Percentiles rank a stretch among this genome's conserved stretches.
These are phyloP conservation scores for Phytophthora syringae DNA, from an alignment of 352 stramenopile genomes.

Conservation along the genomic window DNA sequence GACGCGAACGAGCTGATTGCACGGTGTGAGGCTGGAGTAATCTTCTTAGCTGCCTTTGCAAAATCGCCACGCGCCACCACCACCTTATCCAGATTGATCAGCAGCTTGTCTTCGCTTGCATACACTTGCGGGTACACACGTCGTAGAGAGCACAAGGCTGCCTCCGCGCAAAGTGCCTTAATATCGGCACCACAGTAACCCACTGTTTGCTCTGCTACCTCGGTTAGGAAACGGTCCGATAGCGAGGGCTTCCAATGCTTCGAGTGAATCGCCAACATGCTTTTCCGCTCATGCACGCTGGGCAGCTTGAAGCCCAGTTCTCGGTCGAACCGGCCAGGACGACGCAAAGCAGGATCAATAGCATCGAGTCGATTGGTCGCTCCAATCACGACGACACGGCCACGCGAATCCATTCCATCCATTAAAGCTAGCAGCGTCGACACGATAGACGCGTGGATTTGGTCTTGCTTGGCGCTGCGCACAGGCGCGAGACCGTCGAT, in stretches of 20 bases:
- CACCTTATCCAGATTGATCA: conserved; percentile 78
- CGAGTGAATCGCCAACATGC: conserved; percentile 92
- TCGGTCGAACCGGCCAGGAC: conserved; percentile 94
- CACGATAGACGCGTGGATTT: conserved; percentile 94
- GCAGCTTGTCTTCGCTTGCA: conserved; percentile 73
- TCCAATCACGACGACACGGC: conserved; percentile 97
- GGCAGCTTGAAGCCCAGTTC: conserved; percentile 92
- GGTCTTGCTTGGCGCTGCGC: conserved; percentile 92
- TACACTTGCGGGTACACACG: conserved; percentile 91
- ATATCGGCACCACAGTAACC: conserved; percentile 93
- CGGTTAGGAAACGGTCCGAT: conserved; percentile 59
- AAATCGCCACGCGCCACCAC: conserved; percentile 82
- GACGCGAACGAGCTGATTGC: conserved; percentile 74
- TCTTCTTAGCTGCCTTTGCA: conserved; percentile 74
- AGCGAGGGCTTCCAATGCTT: conserved; percentile 87
- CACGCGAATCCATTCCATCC: conserved; percentile 88
- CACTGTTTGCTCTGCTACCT: conserved; percentile 84
- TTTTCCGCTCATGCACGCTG: conserved; percentile 75
- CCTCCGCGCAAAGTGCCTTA: conserved; percentile 91
- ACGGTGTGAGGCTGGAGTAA: conserved; percentile 81
- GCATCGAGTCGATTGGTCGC: conserved; percentile 97
- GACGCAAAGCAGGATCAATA: conserved; percentile 95
- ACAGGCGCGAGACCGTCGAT: conserved; percentile 93
- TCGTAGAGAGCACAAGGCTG: conserved; percentile 87
- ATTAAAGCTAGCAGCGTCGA: conserved; percentile 94